Percentiles rank a stretch among this genome's conserved stretches.
Evolutionary conservation across 2,329 filamentous ascomycete genomes (phyloP).

Genomic region (Colletotrichum cordylinicola): DNA sequence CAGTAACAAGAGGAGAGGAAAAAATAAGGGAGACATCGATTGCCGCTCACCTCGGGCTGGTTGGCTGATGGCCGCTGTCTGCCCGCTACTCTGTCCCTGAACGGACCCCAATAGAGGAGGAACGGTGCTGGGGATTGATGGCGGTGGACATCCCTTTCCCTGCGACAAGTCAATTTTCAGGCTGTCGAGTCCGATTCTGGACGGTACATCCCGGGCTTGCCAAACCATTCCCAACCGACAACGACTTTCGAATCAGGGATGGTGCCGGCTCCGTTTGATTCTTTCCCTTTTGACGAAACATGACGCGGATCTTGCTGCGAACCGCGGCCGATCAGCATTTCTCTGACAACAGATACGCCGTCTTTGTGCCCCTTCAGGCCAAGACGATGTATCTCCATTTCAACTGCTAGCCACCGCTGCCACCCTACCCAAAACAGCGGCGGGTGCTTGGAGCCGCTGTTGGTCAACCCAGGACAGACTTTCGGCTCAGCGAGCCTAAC

Average conservation of each 20-base stretch:
- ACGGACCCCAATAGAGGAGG: background rate
- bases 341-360: background rate
- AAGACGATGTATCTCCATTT: background rate
- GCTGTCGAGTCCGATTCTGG: background rate
- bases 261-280: constrained; percentile 5
- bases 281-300: constrained; percentile 6
- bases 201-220: background rate
- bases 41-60: background rate
- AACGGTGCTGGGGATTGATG: background rate
- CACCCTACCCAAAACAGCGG: background rate
- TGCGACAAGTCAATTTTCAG: background rate
- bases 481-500: background rate
- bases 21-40: background rate
- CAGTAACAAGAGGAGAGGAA: background rate
- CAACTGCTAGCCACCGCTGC: background rate
- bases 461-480: background rate
- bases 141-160: background rate
- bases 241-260: background rate
- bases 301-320: constrained; percentile 11
- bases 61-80: background rate
- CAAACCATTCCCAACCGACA: background rate
- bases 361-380: background rate
- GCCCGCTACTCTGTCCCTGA: background rate
- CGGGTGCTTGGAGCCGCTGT: constrained; percentile 5
- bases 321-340: constrained; percentile 17